These are phyloP conservation scores for Tetradesmus lagerheimii DNA, from an alignment of 139 green algal genomes.

Conservation along the genomic window DNA sequence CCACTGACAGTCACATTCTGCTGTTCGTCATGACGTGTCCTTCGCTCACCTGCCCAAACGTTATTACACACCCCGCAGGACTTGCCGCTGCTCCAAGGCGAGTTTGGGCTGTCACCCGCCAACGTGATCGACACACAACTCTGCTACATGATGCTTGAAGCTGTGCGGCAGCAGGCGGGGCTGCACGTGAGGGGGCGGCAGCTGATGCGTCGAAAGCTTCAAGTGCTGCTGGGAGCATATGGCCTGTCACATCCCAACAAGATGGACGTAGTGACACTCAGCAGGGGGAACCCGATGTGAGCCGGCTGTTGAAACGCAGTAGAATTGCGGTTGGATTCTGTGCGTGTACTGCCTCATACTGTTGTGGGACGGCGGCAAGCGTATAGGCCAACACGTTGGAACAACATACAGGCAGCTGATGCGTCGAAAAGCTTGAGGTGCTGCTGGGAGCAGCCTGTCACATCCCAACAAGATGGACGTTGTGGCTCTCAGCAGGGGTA, in stretches of 20 bases:
- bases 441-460: background rate
- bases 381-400: too few species aligned
- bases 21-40: too few species aligned
- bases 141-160: background rate
- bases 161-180: background rate
- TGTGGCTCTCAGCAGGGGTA: background rate
- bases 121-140: slow-evolving; percentile 27
- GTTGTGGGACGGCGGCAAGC: too few species aligned
- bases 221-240: slow-evolving; percentile 5
- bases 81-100: background rate
- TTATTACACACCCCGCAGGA: background rate
- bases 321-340: too few species aligned
- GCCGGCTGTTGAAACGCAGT: background rate
- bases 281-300: background rate
- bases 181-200: background rate
- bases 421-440: background rate
- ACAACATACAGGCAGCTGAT: too few species aligned
- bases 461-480: slow-evolving; percentile 23
- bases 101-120: background rate
- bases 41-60: too few species aligned
- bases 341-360: too few species aligned
- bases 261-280: slow-evolving; percentile 1
- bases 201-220: background rate
- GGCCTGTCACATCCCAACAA: slow-evolving; percentile 20
- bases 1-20: too few species aligned